These are phyloP conservation scores for Ustanciosporium gigantosporum DNA, from an alignment of 1,284 basidiomycete genomes.

Conservation along the genomic window DNA sequence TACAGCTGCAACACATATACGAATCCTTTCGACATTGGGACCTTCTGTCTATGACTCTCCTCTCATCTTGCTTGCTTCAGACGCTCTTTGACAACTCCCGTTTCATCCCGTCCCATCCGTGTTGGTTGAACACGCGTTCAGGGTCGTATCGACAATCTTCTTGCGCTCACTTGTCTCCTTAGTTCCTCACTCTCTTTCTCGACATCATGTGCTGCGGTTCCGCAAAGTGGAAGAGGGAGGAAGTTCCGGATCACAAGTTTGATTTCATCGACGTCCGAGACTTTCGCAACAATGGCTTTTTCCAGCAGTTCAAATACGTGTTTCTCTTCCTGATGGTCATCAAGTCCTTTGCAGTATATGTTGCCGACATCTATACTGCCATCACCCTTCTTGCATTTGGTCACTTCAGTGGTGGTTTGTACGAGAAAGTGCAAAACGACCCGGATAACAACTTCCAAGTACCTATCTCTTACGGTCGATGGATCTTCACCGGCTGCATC, in stretches of 20 bases:
- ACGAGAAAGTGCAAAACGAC: slow-evolving; percentile 72
- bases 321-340: slow-evolving; percentile 88
- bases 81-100: no score
- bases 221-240: slow-evolving; percentile 84
- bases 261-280: slow-evolving; percentile 94
- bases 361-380: slow-evolving; percentile 96
- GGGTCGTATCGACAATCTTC: no score
- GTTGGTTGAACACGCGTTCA: no score
- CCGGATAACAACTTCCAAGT: slow-evolving; percentile 76
- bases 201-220: slow-evolving; percentile 48
- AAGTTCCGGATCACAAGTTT: slow-evolving; percentile 98
- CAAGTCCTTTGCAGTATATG: slow-evolving; percentile 92
- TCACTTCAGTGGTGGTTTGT: slow-evolving; percentile 80
- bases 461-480: slow-evolving; percentile 85
- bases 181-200: not conserved
- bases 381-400: slow-evolving; percentile 92
- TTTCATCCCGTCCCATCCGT: no score
- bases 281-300: slow-evolving; percentile 82
- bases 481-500: slow-evolving; percentile 97
- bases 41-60: no score
- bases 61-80: no score
- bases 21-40: no score
- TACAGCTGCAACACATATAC: no score
- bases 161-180: not conserved
- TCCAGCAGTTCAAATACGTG: slow-evolving; percentile 85